Evolutionary conservation across 2,329 filamentous ascomycete species (phyloP).

Genomic region (Westerdykella aurantiaca): DNA sequence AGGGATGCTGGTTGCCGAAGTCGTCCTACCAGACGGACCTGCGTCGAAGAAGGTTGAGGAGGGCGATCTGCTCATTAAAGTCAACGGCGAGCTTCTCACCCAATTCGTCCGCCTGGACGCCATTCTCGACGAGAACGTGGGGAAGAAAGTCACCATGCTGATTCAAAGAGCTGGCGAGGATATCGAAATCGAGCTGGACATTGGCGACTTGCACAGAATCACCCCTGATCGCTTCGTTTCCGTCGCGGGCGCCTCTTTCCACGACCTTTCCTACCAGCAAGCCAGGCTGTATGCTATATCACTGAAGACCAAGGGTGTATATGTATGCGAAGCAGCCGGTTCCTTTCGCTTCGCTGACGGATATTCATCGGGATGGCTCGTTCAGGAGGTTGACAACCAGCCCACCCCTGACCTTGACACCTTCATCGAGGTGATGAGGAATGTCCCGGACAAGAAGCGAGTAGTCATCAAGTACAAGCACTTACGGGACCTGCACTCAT

Average conservation of each 20-base stretch:
- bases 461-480: constrained; percentile 96
- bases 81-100: constrained; percentile 88
- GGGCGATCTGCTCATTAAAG: constrained; percentile 86
- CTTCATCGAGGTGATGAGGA: constrained; percentile 87
- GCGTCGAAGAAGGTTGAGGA: constrained; percentile 84
- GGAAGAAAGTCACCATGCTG: constrained; percentile 67
- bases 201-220: constrained; percentile 87
- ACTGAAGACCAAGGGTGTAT: constrained; percentile 71
- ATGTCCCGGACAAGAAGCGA: constrained; percentile 71
- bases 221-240: constrained; percentile 94
- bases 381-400: constrained; percentile 88
- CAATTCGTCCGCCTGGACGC: constrained; percentile 90
- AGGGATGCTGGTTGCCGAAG: constrained; percentile 94
- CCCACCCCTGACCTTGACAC: constrained; percentile 80
- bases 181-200: constrained; percentile 73
- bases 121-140: constrained; percentile 84
- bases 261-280: constrained; percentile 94
- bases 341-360: constrained; percentile 89
- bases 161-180: constrained; percentile 87
- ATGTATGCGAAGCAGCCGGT: constrained; percentile 87
- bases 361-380: constrained; percentile 85
- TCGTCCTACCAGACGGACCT: constrained; percentile 84
- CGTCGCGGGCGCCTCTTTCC: constrained; percentile 90
- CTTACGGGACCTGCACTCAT: constrained; percentile 85
- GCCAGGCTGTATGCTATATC: constrained; percentile 92